A percentile compares a stretch with the other conserved stretches of the same genome.
These are phyloP conservation scores for Blastobotrys serpentis DNA, from an alignment of 1,139 yeast species.

Conservation along the genomic window DNA sequence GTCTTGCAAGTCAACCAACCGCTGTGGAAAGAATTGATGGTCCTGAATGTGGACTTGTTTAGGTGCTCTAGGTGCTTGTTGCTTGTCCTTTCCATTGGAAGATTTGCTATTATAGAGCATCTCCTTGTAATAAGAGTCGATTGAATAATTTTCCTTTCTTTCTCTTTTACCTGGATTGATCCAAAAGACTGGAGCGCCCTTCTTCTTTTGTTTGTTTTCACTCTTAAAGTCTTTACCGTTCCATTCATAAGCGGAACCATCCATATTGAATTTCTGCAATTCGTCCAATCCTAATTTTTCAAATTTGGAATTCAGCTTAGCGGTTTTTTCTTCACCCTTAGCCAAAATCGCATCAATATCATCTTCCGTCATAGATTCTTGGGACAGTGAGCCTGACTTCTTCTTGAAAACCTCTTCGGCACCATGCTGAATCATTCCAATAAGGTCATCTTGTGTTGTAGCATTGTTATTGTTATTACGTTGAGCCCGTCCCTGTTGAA, in stretches of 20 bases:
- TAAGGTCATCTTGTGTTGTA: slow-evolving; percentile 73
- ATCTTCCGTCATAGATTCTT: slow-evolving; percentile 46
- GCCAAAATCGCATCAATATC: slow-evolving; percentile 79
- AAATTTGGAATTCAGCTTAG: slow-evolving; percentile 71
- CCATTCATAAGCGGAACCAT: slow-evolving; percentile 88
- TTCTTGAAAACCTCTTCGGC: slow-evolving; percentile 77
- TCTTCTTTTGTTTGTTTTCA: slow-evolving; percentile 31
- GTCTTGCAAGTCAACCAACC: slow-evolving; percentile 62
- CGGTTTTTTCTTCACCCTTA: slow-evolving; percentile 80
- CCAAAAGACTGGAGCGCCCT: slow-evolving; percentile 54
- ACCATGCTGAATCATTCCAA: slow-evolving; percentile 96
- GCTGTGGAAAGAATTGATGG: slow-evolving; percentile 81
- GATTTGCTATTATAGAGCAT: slow-evolving; percentile 49
- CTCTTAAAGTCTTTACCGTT: slow-evolving; percentile 77
- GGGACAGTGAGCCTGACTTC: slow-evolving; percentile 29
- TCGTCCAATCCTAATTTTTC: slow-evolving; percentile 87
- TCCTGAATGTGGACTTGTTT: slow-evolving; percentile 72
- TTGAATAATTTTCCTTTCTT: slow-evolving; percentile 82
- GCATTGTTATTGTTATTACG: slow-evolving; percentile 47
- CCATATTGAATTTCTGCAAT: slow-evolving; percentile 83
- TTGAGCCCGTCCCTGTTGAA: slow-evolving; percentile 82
- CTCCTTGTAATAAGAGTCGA: slow-evolving; percentile 85
- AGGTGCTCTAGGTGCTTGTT: slow-evolving; percentile 61
- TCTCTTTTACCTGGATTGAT: slow-evolving; percentile 87
- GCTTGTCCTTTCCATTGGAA: slow-evolving; percentile 37